Evolutionary conservation across 2,329 filamentous ascomycete genomes (phyloP).

Genomic region (Akanthomyces dipterigenus): DNA sequence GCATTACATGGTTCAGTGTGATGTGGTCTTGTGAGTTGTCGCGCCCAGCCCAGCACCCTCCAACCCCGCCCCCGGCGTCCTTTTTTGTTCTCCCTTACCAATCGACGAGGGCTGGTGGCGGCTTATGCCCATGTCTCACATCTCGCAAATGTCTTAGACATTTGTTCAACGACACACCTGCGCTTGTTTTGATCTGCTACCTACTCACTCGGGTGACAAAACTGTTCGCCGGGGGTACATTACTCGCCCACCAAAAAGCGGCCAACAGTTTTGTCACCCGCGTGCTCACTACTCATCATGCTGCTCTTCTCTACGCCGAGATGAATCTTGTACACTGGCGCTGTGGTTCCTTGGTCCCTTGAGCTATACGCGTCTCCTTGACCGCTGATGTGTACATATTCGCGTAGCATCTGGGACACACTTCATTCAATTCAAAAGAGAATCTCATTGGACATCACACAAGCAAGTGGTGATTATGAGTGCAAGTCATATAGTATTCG

Average conservation of each 20-base stretch:
- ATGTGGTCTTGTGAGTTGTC: too few species aligned
- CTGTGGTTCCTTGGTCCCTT: background rate
- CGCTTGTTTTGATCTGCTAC: background rate
- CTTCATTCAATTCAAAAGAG: background rate
- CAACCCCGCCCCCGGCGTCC: background rate
- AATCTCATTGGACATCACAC: background rate
- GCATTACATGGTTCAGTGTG: too few species aligned
- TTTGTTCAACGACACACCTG: background rate
- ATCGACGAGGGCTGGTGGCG: background rate
- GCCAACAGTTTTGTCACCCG: too few species aligned
- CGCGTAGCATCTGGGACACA: background rate
- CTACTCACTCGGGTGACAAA: too few species aligned
- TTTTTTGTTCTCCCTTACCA: background rate
- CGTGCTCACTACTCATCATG: too few species aligned
- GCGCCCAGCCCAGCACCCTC: background rate
- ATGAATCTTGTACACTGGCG: background rate
- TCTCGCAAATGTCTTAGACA: background rate
- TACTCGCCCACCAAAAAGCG: too few species aligned
- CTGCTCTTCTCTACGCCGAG: background rate
- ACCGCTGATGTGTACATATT: background rate
- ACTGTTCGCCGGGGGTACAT: too few species aligned
- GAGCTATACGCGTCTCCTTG: background rate
- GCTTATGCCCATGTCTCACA: background rate
- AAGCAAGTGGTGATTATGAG: background rate
- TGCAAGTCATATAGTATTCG: conserved; percentile 4